phyloP scores from a whole-genome alignment of 139 green algal species.

The Coelastrella sp. region DNA sequence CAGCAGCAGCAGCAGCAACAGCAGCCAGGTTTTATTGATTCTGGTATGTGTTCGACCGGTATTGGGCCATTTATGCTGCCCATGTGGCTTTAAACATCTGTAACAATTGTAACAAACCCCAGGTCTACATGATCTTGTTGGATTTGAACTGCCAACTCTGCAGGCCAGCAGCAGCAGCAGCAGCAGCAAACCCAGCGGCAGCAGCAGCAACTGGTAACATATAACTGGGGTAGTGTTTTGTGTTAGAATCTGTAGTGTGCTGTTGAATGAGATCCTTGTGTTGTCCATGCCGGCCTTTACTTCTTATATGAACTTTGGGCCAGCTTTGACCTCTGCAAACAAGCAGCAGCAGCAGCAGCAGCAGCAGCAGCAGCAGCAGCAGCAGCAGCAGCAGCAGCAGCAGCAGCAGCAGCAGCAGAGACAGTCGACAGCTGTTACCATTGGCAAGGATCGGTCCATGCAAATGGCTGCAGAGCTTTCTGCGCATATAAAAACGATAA shows the following conservation, averaged over 20 bases:
- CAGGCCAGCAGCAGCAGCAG: not conserved
- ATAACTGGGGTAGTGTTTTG: not conserved
- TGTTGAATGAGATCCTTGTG: not conserved
- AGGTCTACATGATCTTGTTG: too few species aligned
- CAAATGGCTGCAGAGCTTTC: too few species aligned
- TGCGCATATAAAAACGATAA: too few species aligned
- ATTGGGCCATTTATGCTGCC: too few species aligned
- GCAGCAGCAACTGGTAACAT: not conserved
- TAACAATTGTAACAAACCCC: too few species aligned
- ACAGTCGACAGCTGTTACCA: not conserved
- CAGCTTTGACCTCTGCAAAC: not conserved
- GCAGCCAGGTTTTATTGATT: too few species aligned
- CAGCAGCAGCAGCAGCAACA: too few species aligned
- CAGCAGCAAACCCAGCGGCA: not conserved
- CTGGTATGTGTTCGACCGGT: too few species aligned
- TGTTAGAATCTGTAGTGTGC: not conserved
- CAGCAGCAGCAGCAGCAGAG: not conserved
- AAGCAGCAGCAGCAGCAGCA: too few species aligned
- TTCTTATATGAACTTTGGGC: not conserved
- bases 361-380: not conserved
- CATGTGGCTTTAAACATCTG: too few species aligned
- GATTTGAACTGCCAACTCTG: too few species aligned
- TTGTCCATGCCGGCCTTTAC: not conserved
- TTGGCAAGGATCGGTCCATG: too few species aligned
- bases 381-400: not conserved